A percentile compares a stretch with the other conserved stretches of the same genome.
These are phyloP conservation scores for Brachypodium distachyon DNA, from an alignment of 202 grass and related monocot species.

Conservation along the genomic window DNA sequence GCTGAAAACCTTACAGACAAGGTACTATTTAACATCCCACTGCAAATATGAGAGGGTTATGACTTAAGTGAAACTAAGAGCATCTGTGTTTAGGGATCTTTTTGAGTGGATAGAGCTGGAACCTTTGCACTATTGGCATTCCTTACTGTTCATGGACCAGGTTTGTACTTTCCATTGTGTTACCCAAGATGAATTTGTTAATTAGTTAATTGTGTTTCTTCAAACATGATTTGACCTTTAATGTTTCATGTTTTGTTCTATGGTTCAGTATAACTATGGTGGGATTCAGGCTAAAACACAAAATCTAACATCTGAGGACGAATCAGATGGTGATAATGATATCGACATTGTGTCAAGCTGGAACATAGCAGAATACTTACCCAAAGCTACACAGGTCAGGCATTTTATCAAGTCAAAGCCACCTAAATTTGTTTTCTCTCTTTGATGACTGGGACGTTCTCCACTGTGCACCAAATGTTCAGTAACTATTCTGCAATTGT, in stretches of 20 bases:
- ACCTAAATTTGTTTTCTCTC: not conserved
- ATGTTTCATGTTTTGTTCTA: constrained; percentile 26
- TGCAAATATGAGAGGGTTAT: constrained; percentile 14
- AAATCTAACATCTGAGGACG: constrained; percentile 2
- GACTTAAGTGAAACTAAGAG: constrained; percentile 13
- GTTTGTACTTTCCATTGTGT: constrained; percentile 36
- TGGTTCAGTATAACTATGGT: constrained; percentile 85
- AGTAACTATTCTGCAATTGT: constrained; percentile 9
- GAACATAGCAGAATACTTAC: constrained; percentile 89
- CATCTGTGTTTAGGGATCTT: constrained; percentile 61
- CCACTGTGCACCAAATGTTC: not conserved
- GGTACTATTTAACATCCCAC: constrained; percentile 30
- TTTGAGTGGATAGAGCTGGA: constrained; percentile 99
- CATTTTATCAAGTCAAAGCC: not conserved
- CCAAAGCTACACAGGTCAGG: constrained; percentile 71
- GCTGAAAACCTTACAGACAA: constrained; percentile 93
- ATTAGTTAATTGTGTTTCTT: not conserved
- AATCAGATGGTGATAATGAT: constrained; percentile 42
- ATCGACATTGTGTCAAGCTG: constrained; percentile 88
- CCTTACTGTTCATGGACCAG: constrained; percentile 95
- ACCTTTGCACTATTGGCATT: constrained; percentile 91
- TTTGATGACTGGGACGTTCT: constrained; percentile 5
- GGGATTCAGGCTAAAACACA: constrained; percentile 75
- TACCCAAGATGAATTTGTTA: not conserved
- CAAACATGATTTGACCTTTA: not conserved